phyloP scores from a whole-genome alignment of 148 eudicot species.

The Amaranthus cruentus region DNA sequence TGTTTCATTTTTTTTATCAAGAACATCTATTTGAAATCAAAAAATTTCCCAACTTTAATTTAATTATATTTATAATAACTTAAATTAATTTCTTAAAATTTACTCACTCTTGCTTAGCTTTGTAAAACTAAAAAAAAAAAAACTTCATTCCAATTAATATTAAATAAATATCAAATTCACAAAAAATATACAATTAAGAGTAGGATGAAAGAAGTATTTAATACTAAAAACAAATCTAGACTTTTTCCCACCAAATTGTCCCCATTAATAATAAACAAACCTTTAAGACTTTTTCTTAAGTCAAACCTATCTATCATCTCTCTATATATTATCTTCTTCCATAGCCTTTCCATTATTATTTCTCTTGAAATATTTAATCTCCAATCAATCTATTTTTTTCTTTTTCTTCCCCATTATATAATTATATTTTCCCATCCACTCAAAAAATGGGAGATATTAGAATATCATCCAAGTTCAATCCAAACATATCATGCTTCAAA shows the following conservation, averaged over 20 bases:
- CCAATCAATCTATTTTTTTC: neutral
- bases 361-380: neutral
- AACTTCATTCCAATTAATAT: no score
- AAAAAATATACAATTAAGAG: no score
- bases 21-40: no score
- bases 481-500: conserved; percentile 17
- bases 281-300: conserved; percentile 19
- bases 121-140: no score
- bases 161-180: no score
- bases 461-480: neutral
- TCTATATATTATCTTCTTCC: conserved; percentile 4
- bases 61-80: no score
- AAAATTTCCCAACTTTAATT: no score
- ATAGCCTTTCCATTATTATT: neutral
- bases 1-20: no score
- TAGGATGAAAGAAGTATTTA: neutral
- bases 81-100: no score
- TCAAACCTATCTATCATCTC: conserved; percentile 17
- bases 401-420: neutral
- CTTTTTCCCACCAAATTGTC: conserved; percentile 18
- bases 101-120: no score
- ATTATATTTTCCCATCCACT: neutral
- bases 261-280: neutral
- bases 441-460: neutral
- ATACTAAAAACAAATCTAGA: conserved; percentile 18